Evolutionary conservation across 805 yeast genomes (phyloP).

Genomic region (Metschnikowia rubicola): DNA sequence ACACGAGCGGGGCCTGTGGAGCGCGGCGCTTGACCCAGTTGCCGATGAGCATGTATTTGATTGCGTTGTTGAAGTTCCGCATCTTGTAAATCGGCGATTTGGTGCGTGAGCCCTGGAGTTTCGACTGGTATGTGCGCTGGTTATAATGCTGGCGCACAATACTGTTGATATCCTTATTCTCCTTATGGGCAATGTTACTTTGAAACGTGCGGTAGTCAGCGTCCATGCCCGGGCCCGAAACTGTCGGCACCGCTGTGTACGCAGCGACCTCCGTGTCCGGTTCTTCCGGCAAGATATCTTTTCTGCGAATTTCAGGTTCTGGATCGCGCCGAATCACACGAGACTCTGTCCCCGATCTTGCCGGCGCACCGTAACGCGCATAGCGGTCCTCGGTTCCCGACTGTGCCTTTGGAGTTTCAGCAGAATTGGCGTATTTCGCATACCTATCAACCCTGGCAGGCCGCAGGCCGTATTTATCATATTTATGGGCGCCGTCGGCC

Average conservation of each 20-base stretch:
- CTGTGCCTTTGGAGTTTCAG: background rate
- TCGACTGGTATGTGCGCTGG: conserved; percentile 70
- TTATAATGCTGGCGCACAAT: conserved; percentile 84
- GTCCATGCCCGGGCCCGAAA: conserved; percentile 16
- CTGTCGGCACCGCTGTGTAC: conserved; percentile 17
- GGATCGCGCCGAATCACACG: conserved; percentile 18
- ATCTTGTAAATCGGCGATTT: conserved; percentile 82
- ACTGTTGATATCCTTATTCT: conserved; percentile 49
- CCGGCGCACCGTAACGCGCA: conserved; percentile 18
- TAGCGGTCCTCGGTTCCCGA: conserved; percentile 10
- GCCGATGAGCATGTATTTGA: conserved; percentile 80
- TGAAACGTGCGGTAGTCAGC: conserved; percentile 36
- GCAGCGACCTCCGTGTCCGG: conserved; percentile 13
- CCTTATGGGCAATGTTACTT: conserved; percentile 32
- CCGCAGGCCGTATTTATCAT: conserved; percentile 37
- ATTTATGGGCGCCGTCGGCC: conserved; percentile 26
- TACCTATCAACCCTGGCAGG: conserved; percentile 10
- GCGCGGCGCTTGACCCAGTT: conserved; percentile 48
- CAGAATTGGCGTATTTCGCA: conserved; percentile 9
- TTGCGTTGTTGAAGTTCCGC: conserved; percentile 86
- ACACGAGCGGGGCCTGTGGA: conserved; percentile 34
- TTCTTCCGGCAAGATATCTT: conserved; percentile 6
- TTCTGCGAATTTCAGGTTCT: conserved; percentile 13
- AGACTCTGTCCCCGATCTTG: conserved; percentile 6
- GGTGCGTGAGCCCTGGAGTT: conserved; percentile 55